Evolutionary conservation across 106 monocot species (phyloP).

Genomic region (Allium cepa): DNA sequence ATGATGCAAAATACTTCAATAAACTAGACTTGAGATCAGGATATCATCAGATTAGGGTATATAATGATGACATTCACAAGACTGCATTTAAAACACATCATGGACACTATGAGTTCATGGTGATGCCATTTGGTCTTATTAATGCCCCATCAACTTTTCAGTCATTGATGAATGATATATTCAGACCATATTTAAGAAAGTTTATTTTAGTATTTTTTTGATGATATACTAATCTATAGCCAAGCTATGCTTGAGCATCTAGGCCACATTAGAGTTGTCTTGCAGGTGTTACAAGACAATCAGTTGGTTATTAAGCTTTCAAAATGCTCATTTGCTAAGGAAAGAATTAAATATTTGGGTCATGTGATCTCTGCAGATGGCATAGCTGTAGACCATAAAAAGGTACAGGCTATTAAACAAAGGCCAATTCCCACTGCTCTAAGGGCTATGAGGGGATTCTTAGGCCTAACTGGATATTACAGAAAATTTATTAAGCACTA

Average conservation of each 20-base stretch:
- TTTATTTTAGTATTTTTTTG: too few relatives aligned
- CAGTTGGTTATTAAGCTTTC: background rate
- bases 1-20: background rate
- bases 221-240: too few relatives aligned
- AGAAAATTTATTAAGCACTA: too few relatives aligned
- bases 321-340: background rate
- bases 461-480: too few relatives aligned
- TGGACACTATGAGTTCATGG: background rate
- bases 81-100: background rate
- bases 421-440: too few relatives aligned
- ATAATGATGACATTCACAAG: background rate
- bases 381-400: too few relatives aligned
- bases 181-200: too few relatives aligned
- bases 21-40: background rate
- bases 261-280: background rate
- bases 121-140: background rate
- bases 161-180: background rate
- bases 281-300: background rate
- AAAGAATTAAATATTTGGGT: background rate
- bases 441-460: too few relatives aligned
- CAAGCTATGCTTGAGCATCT: background rate
- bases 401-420: too few relatives aligned
- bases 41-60: background rate
- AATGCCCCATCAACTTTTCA: background rate
- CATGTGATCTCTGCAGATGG: background rate